phyloP scores from a whole-genome alignment of 257 asterid genomes.

The Primulina tabacum region DNA sequence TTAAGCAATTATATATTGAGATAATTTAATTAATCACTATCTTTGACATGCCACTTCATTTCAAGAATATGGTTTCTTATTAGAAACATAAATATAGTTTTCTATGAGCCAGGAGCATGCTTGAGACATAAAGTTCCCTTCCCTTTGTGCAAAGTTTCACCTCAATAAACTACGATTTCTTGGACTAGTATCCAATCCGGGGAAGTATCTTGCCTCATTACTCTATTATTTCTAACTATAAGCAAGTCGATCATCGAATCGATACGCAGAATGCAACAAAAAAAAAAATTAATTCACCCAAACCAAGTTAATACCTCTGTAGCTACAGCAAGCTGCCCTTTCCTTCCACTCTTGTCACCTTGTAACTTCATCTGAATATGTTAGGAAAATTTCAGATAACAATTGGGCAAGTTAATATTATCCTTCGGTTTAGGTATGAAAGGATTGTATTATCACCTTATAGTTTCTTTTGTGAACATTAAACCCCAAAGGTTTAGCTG shows the following conservation, averaged over 20 bases:
- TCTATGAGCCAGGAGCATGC: too few species aligned
- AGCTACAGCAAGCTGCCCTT: constrained; percentile 79
- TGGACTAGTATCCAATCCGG: neutral
- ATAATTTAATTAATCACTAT: too few species aligned
- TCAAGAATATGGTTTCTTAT: too few species aligned
- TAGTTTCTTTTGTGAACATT: constrained; percentile 67
- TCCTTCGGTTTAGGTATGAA: neutral
- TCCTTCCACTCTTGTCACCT: constrained; percentile 79
- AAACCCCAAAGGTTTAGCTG: constrained; percentile 82
- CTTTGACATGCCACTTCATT: neutral
- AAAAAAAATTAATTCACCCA: neutral
- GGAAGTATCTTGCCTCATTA: neutral
- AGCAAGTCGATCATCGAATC: neutral
- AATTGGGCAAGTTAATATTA: neutral
- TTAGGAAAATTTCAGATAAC: neutral
- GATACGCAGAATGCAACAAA: neutral
- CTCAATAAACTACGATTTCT: too few species aligned
- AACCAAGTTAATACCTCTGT: constrained; percentile 56
- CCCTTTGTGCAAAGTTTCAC: too few species aligned
- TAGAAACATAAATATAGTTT: too few species aligned
- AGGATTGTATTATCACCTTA: constrained; percentile 41
- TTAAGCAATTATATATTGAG: neutral
- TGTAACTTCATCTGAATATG: constrained; percentile 58
- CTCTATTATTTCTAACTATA: neutral
- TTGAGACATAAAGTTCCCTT: too few species aligned